Evolutionary conservation across 768 basidiomycete genomes (phyloP), one percentile per base, ranked within the genome.

Genomic region (Cystoderma amianthinum): DNA sequence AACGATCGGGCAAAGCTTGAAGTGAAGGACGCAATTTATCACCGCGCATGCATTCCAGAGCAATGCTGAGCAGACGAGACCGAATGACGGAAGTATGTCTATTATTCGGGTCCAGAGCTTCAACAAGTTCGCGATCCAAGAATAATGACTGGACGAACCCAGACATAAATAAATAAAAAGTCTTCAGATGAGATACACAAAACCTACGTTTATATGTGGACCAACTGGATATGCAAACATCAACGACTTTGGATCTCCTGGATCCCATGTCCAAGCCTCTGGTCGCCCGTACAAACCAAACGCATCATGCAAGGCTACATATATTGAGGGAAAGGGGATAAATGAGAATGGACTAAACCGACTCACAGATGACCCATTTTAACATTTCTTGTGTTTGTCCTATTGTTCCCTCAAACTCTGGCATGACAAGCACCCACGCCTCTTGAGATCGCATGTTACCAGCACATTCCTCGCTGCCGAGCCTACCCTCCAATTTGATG

Each of bases 141-240:
- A 97, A 96, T 16, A 96, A 75, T 39, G 78, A 72, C 88, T 94
- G 49, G 25, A 28, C n/a, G 25, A 7, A 28, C 7, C 25, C n/a
- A n/a, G 25, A 28, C 25, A 30, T 45, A 19, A 36, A 11, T 22
- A 12, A 18, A 34, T 16, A 39, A 20, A 11, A 38, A 18, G 12
- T 20, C 10, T 23, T 16, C 16, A 6, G 16, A 16, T 19, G 34
- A 6, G 16, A 22, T 43, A 22, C 17, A 42, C 12, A 28, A 21
- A 28, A 33, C 16, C 42, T 56, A 95, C 93, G 56, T 92, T 85
- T 61, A 80, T 84, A 44, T 77, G 65, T 3, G 84, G 78, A 1
- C 91, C 93, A 36, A 89, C 80, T 5, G 95, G 94, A 58, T 97
- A 96, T 0, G 82, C 91, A 60, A 94, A 98, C 82, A 97, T 93